Base-by-base conservation (phyloP, 202 grass and related monocot genomes). In the Bolboschoenoplectus hybrid region DNA sequence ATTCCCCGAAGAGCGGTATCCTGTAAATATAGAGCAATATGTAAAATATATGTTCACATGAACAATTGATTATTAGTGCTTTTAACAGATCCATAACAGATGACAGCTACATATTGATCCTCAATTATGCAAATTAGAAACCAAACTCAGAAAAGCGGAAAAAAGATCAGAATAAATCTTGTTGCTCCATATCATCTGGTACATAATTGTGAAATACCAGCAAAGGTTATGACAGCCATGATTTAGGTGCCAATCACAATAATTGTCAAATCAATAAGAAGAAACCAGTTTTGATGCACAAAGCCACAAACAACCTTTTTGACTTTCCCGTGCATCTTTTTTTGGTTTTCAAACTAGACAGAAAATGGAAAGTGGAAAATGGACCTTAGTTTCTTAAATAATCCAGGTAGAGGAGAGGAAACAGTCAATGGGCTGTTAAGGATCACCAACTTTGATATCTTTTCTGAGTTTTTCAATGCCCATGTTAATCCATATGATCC, bases 401-500 rank as follows among this genome's bases (percentile, higher is more conserved):
- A 81, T 88, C 93, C 93, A 74, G 95, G 95, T 13, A 97, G 70
- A 52, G 92, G 89, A 89, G 93, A 97, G 87, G 91, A 95, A 91
- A 88, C 81, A 55, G 87, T 92, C 41, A 95, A 87, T 81, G 95
- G 95, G 86, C 89, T 97, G 77, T 97, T 97, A 84, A 97, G 93
- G 74, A 97, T 91, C 58, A 88, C 91, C 84, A 97, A 61, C 75
- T 97, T 95, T 56, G 85, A 91, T 82, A 95, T 55, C 88, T 90
- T 93, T 67, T 65, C 91, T 53, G 95, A 87, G 88, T 93, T 95
- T 66, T 93, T 97, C 53, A 97, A 58, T 83, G 93, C 93, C 95
- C 93, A 97, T 85, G 95, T 93, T 64, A 97, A 87, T 84, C 95
- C 95, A 91, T 97, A 97, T 41, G 95, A 97, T 84, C 95, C 95